Evolutionary conservation across 129 eudicot genomes (phyloP).

Genomic region (Flaveria ramosissima): DNA sequence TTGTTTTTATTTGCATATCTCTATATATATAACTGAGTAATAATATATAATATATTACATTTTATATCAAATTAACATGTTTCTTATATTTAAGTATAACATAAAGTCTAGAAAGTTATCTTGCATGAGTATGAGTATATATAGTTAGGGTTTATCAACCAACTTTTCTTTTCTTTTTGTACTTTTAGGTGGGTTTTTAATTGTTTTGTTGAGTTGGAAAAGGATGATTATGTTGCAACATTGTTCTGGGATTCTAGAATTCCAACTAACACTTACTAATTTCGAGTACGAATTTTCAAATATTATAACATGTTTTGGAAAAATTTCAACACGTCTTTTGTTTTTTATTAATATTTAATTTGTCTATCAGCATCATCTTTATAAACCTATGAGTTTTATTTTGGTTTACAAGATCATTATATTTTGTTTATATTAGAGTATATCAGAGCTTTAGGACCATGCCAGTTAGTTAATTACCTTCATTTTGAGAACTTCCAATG

Average conservation of each 20-base stretch:
- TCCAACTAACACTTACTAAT: background rate
- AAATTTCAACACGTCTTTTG: background rate
- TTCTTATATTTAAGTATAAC: too few relatives aligned
- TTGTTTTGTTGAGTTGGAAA: too few relatives aligned
- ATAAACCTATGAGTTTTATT: background rate
- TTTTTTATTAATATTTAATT: background rate
- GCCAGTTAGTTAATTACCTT: background rate
- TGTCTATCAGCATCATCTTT: background rate
- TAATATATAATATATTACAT: too few relatives aligned
- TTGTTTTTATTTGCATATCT: too few relatives aligned
- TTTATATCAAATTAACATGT: too few relatives aligned
- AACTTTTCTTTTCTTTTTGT: too few relatives aligned
- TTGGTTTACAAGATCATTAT: background rate
- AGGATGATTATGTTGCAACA: background rate
- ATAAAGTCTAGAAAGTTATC: background rate
- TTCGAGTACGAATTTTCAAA: conserved; percentile 2
- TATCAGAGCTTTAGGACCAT: background rate
- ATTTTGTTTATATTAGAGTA: background rate
- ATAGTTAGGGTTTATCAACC: conserved; percentile 7
- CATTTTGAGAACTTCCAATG: background rate
- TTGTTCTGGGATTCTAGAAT: background rate
- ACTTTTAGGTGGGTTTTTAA: background rate
- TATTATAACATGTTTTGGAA: background rate
- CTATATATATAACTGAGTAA: too few relatives aligned
- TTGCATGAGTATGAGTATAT: background rate